Base-by-base conservation (phyloP, 768 basidiomycete species). In the Tulasnella sp. region DNA sequence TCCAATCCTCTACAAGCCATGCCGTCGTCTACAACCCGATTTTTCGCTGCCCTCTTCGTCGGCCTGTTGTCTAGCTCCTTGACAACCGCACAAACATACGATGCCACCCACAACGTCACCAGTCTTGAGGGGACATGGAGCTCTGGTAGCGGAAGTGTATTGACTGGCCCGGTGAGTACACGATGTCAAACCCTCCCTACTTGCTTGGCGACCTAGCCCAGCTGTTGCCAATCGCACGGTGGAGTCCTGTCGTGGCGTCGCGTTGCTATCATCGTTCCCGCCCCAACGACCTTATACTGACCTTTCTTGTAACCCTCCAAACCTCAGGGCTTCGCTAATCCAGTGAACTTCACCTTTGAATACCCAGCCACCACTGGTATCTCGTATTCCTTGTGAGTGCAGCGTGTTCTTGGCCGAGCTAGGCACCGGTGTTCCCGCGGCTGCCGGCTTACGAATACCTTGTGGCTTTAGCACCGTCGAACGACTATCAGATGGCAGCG, bases 341-440 rank as follows among this genome's bases (percentile, higher is more conserved):
- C 98, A 0, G 88, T 89, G 71, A 94, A 96, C 83, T 86, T 89
- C 86, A 88, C 92, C 3, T 99, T 99, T 86, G 90, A 78, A 44
- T 97, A 97, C 84, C 97, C 98, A 5, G 84, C 84, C 78, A 96
- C 90, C 27, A 94, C 96, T 0, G 98, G 98, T 40, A 89, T 98
- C 8, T 92, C 93, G 6, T 95, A 90, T 84, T 93, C 96, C 40
- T 97, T 98, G 95, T 97, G 83, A 84, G 95, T 88, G 34, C n/a
- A 16, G 14, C 73, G 6, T 40, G 73, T n/a, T n/a, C 73, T 39
- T 81, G 71, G 72, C 82, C 44, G 44, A 18, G 44, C 44, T 18
- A 44, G 44, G 44, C 44, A 44, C 80, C n/a, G 75, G 82, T 71
- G 44, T 36, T 38, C 7, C 38, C 40, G 68, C 62, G 40, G 58